phyloP scores from a whole-genome alignment of 139 green algal species.

The Protoeuglena noctilucae region DNA sequence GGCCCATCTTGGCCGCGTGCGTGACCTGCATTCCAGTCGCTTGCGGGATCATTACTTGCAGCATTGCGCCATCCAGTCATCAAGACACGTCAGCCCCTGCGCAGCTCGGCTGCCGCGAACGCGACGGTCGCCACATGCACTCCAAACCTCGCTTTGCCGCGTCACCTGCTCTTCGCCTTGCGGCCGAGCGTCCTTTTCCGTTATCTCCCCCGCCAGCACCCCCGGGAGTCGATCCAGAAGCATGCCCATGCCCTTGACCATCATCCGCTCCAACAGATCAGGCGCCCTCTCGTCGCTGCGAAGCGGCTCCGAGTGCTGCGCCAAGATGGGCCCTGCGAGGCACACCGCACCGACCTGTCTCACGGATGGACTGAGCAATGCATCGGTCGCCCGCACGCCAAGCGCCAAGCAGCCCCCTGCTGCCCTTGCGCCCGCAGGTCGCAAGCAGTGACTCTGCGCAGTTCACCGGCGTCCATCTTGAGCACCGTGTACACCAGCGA shows the following conservation, averaged over 20 bases:
- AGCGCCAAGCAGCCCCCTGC: no score
- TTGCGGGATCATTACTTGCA: no score
- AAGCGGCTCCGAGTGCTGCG: constrained; percentile 26
- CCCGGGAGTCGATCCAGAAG: constrained; percentile 40
- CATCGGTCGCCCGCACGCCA: no score
- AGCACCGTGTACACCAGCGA: constrained; percentile 84
- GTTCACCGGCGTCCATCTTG: constrained; percentile 84
- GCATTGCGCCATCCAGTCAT: constrained; percentile 21
- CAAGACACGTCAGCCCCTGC: background rate
- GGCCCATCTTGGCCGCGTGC: constrained; percentile 52
- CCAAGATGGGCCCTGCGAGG: constrained; percentile 78
- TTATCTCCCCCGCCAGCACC: constrained; percentile 43
- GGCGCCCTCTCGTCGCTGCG: constrained; percentile 20
- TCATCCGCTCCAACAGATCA: constrained; percentile 62
- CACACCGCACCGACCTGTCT: no score
- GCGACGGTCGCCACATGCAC: no score
- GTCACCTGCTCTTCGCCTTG: constrained; percentile 5
- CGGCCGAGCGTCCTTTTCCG: background rate
- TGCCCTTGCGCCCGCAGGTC: no score
- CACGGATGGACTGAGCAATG: no score
- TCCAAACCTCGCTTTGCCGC: constrained; percentile 1
- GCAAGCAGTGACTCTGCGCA: no score
- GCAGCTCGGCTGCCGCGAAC: constrained; percentile 25
- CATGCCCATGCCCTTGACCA: constrained; percentile 41
- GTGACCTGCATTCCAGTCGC: no score